These are phyloP conservation scores for Acanthochlamys bracteata DNA, from an alignment of 106 monocot species.

Conservation along the genomic window DNA sequence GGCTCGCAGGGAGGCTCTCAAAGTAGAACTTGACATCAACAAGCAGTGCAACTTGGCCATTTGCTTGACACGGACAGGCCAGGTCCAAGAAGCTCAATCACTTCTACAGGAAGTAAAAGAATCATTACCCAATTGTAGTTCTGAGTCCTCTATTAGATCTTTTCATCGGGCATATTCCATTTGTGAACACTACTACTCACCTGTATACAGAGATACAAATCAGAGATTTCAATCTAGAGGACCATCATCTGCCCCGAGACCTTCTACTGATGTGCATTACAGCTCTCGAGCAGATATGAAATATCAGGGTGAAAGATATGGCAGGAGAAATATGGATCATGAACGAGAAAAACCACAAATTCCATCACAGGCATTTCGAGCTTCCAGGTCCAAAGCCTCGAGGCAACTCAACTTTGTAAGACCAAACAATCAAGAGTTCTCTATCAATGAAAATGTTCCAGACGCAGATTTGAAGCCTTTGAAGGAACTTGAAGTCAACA, in stretches of 20 bases:
- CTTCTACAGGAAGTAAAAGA: conserved; percentile 8
- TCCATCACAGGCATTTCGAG: neutral
- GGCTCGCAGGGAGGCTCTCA: conserved; percentile 19
- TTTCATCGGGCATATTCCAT: conserved; percentile 11
- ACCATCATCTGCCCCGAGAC: neutral
- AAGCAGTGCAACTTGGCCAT: conserved; percentile 28
- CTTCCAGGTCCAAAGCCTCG: neutral
- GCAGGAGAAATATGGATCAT: neutral
- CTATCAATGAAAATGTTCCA: neutral
- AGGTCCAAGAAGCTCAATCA: conserved; percentile 18
- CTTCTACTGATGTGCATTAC: neutral
- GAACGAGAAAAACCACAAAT: neutral
- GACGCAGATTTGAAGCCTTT: neutral
- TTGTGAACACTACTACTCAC: neutral
- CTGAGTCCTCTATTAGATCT: conserved; percentile 14
- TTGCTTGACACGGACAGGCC: conserved; percentile 25
- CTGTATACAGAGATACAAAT: neutral
- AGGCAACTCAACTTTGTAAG: neutral
- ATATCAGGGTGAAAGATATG: neutral
- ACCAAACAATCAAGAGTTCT: neutral
- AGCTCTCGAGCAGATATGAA: neutral
- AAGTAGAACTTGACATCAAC: conserved; percentile 15
- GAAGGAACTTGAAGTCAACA: neutral
- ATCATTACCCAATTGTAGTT: neutral
- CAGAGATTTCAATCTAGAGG: neutral